Base-by-base conservation (phyloP, 768 basidiomycete species). In the Russula earlei region DNA sequence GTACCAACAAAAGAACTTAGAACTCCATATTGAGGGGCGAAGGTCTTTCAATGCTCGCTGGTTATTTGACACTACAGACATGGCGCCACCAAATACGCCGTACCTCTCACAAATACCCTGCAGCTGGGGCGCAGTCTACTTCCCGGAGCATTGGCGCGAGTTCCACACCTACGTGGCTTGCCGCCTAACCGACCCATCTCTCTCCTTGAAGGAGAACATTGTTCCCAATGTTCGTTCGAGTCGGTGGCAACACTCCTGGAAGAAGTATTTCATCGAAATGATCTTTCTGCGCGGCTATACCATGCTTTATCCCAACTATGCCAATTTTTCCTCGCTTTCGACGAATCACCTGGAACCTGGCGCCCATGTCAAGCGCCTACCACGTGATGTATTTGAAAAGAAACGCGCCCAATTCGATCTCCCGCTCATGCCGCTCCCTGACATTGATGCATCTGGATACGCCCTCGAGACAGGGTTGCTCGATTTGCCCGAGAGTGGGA, bases 111-210 rank as follows among this genome's bases (percentile, higher is more conserved):
- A 88, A 56, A 81, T 91, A 10, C 91, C 91, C 0, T 92, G 91
- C 69, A 90, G 87, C 69, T 94, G 90, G 91, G 91, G 91, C 14
- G 91, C 88, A 2, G 75, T 90, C 36, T 94, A 92, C 72, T 94
- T 94, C 66, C 90, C 91, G 11, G 79, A 88, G 61, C 83, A 85
- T 63, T 92, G 90, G 91, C 79, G 82, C 62, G 87, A 88, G 67
- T 93, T 92, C 68, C 88, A 93, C 69, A 70, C 72, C 49, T 92
- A 88, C 66, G 81, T 92, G 59, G 63, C 79, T 37, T 65, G 76
- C n/a, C 83, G 90, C 25, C 77, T 91, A n/a, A 43, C 67, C 57
- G 54, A 77, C 56, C 65, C 72, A 41, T 70, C 65, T 20, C 62
- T 71, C 42, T 58, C 66, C 5, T 36, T 78, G 54, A 71, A 71